A percentile compares a stretch with the other conserved stretches of the same genome.
These are phyloP conservation scores for Plectranthus barbatus DNA, from an alignment of 257 asterid species.

Conservation along the genomic window DNA sequence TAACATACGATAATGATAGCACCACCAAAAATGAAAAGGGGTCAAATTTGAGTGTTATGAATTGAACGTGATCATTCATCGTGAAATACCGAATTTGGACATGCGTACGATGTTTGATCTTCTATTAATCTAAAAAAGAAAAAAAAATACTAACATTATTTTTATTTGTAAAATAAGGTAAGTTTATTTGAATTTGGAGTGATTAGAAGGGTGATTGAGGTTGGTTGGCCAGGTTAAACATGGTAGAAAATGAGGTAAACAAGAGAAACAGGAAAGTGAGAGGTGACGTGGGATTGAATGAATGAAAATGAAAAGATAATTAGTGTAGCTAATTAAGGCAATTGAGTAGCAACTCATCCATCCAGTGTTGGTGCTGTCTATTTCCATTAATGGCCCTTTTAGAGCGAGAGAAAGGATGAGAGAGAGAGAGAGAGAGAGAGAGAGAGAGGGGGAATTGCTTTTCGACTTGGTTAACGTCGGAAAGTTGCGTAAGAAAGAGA, in stretches of 20 bases:
- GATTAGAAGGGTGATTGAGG: neutral
- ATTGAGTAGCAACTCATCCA: conserved; percentile 52
- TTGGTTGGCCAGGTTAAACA: neutral
- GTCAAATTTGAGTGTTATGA: neutral
- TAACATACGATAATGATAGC: neutral
- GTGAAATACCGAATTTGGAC: conserved; percentile 8
- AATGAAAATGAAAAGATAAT: conserved; percentile 48
- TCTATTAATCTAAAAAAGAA: too few relatives aligned
- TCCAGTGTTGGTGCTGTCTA: conserved; percentile 52
- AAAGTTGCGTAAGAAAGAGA: conserved; percentile 65
- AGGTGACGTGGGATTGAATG: conserved; percentile 45
- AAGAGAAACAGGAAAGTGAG: neutral
- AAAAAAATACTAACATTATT: too few relatives aligned
- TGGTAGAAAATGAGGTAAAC: conserved; percentile 25
- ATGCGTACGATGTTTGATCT: conserved; percentile 5
- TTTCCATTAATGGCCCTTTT: conserved; percentile 60
- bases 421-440: too few relatives aligned
- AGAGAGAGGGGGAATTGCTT: conserved; percentile 30
- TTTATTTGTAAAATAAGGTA: too few relatives aligned
- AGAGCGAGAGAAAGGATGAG: too few relatives aligned
- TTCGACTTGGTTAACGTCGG: conserved; percentile 96
- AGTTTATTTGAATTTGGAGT: too few relatives aligned
- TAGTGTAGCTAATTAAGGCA: conserved; percentile 46
- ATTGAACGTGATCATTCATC: conserved; percentile 1
- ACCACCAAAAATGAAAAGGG: neutral